Evolutionary conservation across 345 rosid genomes (phyloP), one percentile per base, ranked within the genome.

Genomic region (Zanthoxylum bungeanum): DNA sequence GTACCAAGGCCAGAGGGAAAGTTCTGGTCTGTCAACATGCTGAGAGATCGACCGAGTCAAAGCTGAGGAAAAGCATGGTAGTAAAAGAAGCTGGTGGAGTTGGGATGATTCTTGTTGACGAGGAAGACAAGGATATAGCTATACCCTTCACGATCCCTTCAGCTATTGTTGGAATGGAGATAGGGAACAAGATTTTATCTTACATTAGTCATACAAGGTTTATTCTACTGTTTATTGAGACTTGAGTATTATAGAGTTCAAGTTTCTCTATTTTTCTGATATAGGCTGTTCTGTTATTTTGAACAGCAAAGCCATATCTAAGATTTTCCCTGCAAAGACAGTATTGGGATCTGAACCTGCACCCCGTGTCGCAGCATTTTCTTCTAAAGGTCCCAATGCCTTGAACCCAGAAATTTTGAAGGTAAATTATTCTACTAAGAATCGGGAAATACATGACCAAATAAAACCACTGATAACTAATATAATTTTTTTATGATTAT

Each of bases 51-150:
- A 73, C 75, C 0, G 87, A 86, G 57, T 86, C 90, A 22, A 86
- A 83, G 78, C 74, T 86, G 49, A 85, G 52, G 60, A 86, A 86
- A 73, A 76, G 88, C 75, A 37, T 5, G 12, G 73, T 81, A 25
- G 91, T 86, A 55, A 81, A 80, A 77, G 84, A 75, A 63, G 91
- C 86, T 25, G 91, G 91, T n/a, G 88, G 85, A 56, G 40, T 81
- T 55, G 91, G 91, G 63, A 83, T 87, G 88, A 73, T 87, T 66
- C 85, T 87, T 53, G 77, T 85, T 21, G 88, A 87, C 31, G 68
- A 84, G 60, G 73, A 58, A 3, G 85, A 83, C 75, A 78, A 75
- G 76, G 84, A 80, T 69, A 80, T 85, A 22, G 88, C 86, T 47
- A 76, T 83, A 39, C 91, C 88, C 16, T 87, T 87, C 47, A 52